Evolutionary conservation across 352 stramenopile species (phyloP).

Genomic region (Globisporangium radiosum): DNA sequence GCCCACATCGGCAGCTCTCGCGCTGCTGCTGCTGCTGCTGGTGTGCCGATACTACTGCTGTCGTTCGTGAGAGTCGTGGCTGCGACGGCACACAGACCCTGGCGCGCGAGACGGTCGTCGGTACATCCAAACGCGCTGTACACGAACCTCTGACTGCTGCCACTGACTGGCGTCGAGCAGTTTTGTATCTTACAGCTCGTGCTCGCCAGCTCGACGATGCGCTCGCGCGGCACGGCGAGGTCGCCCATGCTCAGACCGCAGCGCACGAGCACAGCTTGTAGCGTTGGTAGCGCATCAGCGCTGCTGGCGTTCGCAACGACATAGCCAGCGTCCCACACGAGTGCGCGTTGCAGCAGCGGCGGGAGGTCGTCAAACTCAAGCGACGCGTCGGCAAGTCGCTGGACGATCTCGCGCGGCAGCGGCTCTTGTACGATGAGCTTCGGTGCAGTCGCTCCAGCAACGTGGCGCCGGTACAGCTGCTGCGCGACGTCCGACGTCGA

Average conservation of each 20-base stretch:
- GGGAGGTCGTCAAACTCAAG: conserved; percentile 16
- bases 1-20: conserved; percentile 13
- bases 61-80: background rate
- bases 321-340: conserved; percentile 20
- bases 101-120: conserved; percentile 10
- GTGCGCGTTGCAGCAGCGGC: conserved; percentile 15
- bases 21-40: background rate
- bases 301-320: background rate
- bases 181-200: conserved; percentile 1
- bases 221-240: conserved; percentile 9
- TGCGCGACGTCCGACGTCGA: conserved; percentile 20
- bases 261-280: conserved; percentile 14
- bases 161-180: conserved; percentile 7
- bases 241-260: conserved; percentile 16
- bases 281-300: background rate
- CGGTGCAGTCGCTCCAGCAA: background rate
- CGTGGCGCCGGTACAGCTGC: conserved; percentile 19
- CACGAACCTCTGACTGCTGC: background rate
- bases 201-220: background rate
- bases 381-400: background rate
- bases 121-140: conserved; percentile 12
- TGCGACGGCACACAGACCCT: conserved; percentile 6
- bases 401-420: conserved; percentile 6
- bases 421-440: conserved; percentile 1
- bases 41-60: background rate